Conservation (phyloP, 1,284 basidiomycete genomes). For the Boletus albobrunnescens region DNA sequence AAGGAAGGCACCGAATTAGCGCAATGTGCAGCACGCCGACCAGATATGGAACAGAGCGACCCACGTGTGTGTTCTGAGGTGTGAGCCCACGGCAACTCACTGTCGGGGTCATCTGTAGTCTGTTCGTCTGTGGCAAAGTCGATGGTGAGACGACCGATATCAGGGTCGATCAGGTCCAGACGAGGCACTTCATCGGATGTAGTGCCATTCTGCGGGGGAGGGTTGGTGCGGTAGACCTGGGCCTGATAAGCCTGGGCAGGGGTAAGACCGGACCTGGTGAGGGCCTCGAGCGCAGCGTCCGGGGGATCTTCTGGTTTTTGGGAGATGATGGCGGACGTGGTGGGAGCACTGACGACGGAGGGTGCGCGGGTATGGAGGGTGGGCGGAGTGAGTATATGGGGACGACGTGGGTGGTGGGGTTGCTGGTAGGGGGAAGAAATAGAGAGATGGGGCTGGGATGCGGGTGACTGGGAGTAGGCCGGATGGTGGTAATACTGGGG, state of each 20-base stretch:
- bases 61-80: slow-evolving; percentile 36
- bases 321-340: slow-evolving; percentile 44
- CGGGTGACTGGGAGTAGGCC: slow-evolving; percentile 27
- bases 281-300: slow-evolving; percentile 46
- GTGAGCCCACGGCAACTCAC: slow-evolving; percentile 62
- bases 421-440: slow-evolving; percentile 21
- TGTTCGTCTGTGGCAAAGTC: slow-evolving; percentile 47
- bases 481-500: slow-evolving; percentile 34
- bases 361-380: slow-evolving; percentile 42
- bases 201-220: slow-evolving; percentile 33
- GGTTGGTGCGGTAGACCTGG: slow-evolving; percentile 56
- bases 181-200: slow-evolving; percentile 31
- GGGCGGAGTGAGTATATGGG: slow-evolving; percentile 39
- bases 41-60: slow-evolving; percentile 29
- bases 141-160: slow-evolving; percentile 50
- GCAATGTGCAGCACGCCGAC: slow-evolving; percentile 24
- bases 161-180: slow-evolving; percentile 52
- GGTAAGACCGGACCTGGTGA: slow-evolving; percentile 54
- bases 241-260: slow-evolving; percentile 77
- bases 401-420: slow-evolving; percentile 28
- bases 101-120: slow-evolving; percentile 43
- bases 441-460: slow-evolving; percentile 26
- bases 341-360: slow-evolving; percentile 47
- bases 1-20: slow-evolving; percentile 28
- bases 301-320: slow-evolving; percentile 53